phyloP scores from a whole-genome alignment of 345 rosid genomes.

The Brassica incana region DNA sequence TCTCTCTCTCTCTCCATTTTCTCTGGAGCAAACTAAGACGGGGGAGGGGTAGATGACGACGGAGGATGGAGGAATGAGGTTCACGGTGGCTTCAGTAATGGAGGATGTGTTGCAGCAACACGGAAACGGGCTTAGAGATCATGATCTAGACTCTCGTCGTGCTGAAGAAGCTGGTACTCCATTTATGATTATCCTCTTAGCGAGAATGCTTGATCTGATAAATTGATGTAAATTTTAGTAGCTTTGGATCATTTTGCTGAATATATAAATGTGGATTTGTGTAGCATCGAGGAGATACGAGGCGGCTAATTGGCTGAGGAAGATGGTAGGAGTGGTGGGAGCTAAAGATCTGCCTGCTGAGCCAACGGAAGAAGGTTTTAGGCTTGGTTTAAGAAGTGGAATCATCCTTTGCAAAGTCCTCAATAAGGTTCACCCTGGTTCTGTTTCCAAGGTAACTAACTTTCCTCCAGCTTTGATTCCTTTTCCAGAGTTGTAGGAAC shows the following conservation, averaged over 20 bases:
- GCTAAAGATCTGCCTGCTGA: slow-evolving; percentile 85
- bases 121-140: slow-evolving; percentile 49
- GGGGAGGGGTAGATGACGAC: slow-evolving; percentile 41
- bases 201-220: slow-evolving; percentile 15
- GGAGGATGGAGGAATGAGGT: slow-evolving; percentile 48
- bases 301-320: slow-evolving; percentile 84
- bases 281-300: slow-evolving; percentile 71
- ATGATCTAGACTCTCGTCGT: slow-evolving; percentile 64
- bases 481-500: background rate
- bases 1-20: background rate
- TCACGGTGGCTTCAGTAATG: slow-evolving; percentile 65
- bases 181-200: background rate
- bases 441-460: slow-evolving; percentile 63
- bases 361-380: slow-evolving; percentile 80
- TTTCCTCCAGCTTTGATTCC: background rate
- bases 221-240: background rate
- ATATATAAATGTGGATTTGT: background rate
- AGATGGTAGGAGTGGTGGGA: slow-evolving; percentile 72
- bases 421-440: slow-evolving; percentile 76
- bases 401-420: slow-evolving; percentile 80
- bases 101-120: slow-evolving; percentile 73
- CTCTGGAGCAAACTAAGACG: background rate
- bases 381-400: slow-evolving; percentile 86
- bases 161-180: slow-evolving; percentile 69
- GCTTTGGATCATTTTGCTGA: background rate